phyloP scores from a whole-genome alignment of 2,329 filamentous ascomycete genomes.

The Claviceps citrina region DNA sequence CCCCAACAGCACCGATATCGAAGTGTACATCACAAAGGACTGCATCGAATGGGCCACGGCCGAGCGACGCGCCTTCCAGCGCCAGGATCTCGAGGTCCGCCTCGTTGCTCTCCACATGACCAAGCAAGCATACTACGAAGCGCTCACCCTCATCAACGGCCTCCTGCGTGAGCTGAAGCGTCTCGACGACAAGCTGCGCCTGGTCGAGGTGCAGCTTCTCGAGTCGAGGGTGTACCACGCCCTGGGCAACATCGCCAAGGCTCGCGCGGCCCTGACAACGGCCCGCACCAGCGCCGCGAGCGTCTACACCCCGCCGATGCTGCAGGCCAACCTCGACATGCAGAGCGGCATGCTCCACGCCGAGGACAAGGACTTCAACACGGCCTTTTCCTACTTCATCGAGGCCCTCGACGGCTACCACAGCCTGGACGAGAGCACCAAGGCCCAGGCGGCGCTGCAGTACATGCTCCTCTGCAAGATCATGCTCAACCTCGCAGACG shows the following conservation, averaged over 20 bases:
- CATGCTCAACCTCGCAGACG: conserved; percentile 94
- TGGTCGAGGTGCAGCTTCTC: conserved; percentile 93
- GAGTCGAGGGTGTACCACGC: conserved; percentile 97
- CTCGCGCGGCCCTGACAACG: conserved; percentile 82
- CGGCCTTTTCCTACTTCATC: conserved; percentile 97
- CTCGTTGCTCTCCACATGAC: conserved; percentile 90
- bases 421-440: conserved; percentile 70
- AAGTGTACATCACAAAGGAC: conserved; percentile 91
- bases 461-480: conserved; percentile 99
- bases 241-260: conserved; percentile 90
- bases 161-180: conserved; percentile 94
- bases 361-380: conserved; percentile 98
- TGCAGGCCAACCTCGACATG: conserved; percentile 97
- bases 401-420: conserved; percentile 96
- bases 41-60: conserved; percentile 98
- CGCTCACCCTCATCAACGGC: conserved; percentile 88
- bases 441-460: conserved; percentile 93
- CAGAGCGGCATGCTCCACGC: conserved; percentile 98
- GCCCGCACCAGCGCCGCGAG: conserved; percentile 90
- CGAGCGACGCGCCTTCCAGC: conserved; percentile 87
- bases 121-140: conserved; percentile 95
- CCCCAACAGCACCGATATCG: conserved; percentile 84
- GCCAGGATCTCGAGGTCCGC: conserved; percentile 93
- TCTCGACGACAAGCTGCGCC: conserved; percentile 91
- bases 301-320: conserved; percentile 86